phyloP scores from a whole-genome alignment of 805 yeast genomes.

The Vanderwaltozyma polyspora region DNA sequence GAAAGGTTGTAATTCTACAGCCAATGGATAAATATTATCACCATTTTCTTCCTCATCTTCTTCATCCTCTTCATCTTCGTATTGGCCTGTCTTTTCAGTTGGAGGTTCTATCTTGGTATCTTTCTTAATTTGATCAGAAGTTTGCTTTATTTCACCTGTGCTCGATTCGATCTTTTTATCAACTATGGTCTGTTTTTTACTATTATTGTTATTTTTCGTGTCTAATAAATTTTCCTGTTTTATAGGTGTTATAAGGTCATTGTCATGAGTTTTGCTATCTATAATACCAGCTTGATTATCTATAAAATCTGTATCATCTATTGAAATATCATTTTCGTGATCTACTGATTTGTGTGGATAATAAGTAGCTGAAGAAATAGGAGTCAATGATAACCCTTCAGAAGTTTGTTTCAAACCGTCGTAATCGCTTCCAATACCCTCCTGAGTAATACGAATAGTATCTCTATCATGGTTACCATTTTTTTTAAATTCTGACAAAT shows the following conservation, averaged over 20 bases:
- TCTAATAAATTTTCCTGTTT: no score
- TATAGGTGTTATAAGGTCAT: neutral
- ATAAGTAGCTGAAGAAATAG: constrained; percentile 60
- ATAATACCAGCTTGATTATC: neutral
- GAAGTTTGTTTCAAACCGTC: neutral
- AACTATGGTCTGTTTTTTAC: no score
- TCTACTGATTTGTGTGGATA: constrained; percentile 48
- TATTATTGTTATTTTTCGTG: no score
- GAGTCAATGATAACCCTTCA: constrained; percentile 31
- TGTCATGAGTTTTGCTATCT: neutral
- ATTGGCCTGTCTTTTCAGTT: neutral
- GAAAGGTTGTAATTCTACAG: constrained; percentile 86
- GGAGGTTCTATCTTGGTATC: neutral
- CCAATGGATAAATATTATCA: constrained; percentile 45
- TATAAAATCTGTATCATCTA: constrained; percentile 4
- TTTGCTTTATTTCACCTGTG: neutral
- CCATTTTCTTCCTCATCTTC: constrained; percentile 20
- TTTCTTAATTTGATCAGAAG: neutral
- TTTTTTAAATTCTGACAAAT: neutral
- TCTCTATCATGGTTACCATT: no score
- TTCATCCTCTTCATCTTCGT: constrained; percentile 11
- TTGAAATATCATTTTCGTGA: neutral
- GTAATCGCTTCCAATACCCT: no score
- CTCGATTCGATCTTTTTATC: neutral
- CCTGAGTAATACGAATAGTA: neutral